Evolutionary conservation across 257 asterid genomes (phyloP).

Genomic region (Solanum etuberosum): DNA sequence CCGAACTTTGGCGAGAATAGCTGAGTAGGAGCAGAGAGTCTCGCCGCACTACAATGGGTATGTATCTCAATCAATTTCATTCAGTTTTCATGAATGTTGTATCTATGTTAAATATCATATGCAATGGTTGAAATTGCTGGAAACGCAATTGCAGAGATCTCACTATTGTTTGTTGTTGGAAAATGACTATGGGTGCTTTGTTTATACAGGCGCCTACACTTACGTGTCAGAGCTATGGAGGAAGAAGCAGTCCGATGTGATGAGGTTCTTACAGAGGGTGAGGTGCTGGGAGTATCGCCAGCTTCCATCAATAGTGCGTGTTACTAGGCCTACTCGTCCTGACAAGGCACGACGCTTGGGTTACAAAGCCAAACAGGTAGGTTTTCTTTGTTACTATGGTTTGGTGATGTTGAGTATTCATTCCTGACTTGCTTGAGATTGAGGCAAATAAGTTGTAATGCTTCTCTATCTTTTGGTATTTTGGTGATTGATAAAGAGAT

Average conservation of each 20-base stretch:
- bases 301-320: conserved; percentile 1
- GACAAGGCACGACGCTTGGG: background rate
- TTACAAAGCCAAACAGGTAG: background rate
- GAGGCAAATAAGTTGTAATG: background rate
- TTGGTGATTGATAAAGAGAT: background rate
- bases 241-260: background rate
- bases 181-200: background rate
- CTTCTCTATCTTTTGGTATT: background rate
- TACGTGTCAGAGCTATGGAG: background rate
- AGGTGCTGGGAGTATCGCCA: conserved; percentile 1
- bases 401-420: background rate
- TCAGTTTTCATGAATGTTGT: background rate
- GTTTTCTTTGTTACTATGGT: background rate
- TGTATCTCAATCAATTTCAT: background rate
- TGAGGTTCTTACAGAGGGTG: background rate
- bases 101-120: background rate
- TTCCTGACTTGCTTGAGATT: background rate
- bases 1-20: background rate
- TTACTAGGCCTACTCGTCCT: conserved; percentile 1
- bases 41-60: background rate
- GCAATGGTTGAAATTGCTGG: background rate
- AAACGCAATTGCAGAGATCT: background rate
- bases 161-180: background rate
- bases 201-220: background rate
- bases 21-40: background rate